Evolutionary conservation across 768 basidiomycete genomes (phyloP).

Genomic region (Leccinellum luteum): DNA sequence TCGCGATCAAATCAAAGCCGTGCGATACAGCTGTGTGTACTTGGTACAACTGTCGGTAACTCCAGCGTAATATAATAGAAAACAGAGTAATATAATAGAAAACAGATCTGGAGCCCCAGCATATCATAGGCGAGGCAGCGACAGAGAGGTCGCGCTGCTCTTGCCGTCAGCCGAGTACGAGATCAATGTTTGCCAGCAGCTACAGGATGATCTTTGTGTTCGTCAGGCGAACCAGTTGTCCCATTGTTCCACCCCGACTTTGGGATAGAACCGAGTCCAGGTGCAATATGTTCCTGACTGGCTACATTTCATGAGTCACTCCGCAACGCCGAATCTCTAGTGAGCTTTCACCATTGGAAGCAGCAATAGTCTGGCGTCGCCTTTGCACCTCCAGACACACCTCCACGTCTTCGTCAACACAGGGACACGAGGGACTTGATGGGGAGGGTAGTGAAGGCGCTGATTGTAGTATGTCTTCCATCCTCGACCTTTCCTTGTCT

Average conservation of each 20-base stretch:
- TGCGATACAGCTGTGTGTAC: too few species aligned
- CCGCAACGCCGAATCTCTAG: not conserved
- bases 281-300: not conserved
- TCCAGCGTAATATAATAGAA: too few species aligned
- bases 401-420: conserved; percentile 1
- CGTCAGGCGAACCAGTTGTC: not conserved
- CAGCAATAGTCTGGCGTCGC: not conserved
- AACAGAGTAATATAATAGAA: too few species aligned
- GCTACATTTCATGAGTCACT: not conserved
- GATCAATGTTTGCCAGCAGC: not conserved
- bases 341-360: not conserved
- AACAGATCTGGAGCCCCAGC: not conserved
- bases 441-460: conserved; percentile 4
- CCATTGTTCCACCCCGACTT: not conserved
- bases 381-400: conserved; percentile 1
- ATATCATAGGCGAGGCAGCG: conserved; percentile 3
- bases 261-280: not conserved
- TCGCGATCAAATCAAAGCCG: too few species aligned
- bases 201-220: not conserved
- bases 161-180: not conserved
- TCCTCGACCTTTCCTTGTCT: conserved; percentile 25
- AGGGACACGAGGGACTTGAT: conserved; percentile 1
- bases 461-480: conserved; percentile 25
- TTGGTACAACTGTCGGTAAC: too few species aligned
- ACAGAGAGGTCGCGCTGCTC: not conserved